Evolutionary conservation across 208 protist species (phyloP), one percentile per base, ranked within the genome.

Genomic region (Crithidia mellificae): DNA sequence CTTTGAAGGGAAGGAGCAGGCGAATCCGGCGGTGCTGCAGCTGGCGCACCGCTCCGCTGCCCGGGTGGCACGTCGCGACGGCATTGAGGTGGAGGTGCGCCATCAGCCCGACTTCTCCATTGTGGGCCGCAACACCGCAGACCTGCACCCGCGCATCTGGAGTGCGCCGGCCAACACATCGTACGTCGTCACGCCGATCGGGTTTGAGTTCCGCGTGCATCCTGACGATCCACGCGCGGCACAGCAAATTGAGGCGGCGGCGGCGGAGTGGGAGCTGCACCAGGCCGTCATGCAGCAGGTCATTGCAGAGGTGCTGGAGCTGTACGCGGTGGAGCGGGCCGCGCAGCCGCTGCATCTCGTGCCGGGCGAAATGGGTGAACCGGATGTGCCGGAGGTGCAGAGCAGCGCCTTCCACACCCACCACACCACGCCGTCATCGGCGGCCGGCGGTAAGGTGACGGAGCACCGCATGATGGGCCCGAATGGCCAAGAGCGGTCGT

Each of bases 131-230:
- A 80, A 81, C 59, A 46, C 79, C 43, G 70, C 79, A 12, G 66
- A 79, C 17, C 61, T 88, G 24, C 81, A 90, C 57, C 92, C 89
- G 2, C 87, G 92, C 36, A 73, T 95, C 24, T 96, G 92, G 90
- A 80, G 63, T 51, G 61, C 85, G 11, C 88, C 89, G 11, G 71
- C 85, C 64, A 89, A 91, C 67, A 75, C 78, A 32, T 72, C 46
- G 22, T 96, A 93, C 65, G 65, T 80, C 6, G 90, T 96, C n/a
- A 76, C 69, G 17, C 68, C 64, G 30, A 84, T 96, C 51, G 92
- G 92, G 17, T 96, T 78, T 56, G 92, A 96, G 62, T 96, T 96
- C 51, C 89, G 90, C 54, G 90, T 96, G 12, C 89, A 96, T 74
- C 90, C 84, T 2, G 72, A 86, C 15, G 92, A 96, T 61, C 88